Conservation (phyloP, 108 stramenopile species). For the Seminavis robusta region DNA sequence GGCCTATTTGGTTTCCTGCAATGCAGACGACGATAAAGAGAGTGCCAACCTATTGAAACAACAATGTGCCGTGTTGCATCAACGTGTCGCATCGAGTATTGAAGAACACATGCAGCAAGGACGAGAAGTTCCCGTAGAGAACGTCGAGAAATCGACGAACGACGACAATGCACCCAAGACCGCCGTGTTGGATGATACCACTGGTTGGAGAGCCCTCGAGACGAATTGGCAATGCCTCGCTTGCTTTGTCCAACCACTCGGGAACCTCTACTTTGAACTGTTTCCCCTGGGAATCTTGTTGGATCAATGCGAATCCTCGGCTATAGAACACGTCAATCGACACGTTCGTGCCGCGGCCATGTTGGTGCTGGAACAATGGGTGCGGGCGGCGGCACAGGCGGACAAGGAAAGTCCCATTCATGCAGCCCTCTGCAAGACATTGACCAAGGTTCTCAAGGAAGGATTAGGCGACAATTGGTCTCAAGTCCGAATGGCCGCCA, state of each 20-base stretch:
- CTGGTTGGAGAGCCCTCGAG: conserved; percentile 97
- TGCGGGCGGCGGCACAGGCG: conserved; percentile 38
- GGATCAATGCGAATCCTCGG: conserved; percentile 48
- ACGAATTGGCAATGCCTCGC: conserved; percentile 91
- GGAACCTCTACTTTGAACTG: conserved; percentile 23
- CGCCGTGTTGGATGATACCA: conserved; percentile 93
- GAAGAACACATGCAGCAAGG: conserved; percentile 42
- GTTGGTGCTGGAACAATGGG: conserved; percentile 74
- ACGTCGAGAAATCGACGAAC: conserved; percentile 13
- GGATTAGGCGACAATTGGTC: conserved; percentile 95
- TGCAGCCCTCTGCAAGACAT: conserved; percentile 27
- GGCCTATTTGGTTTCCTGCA: conserved; percentile 37
- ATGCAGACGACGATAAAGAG: no score
- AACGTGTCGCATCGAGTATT: conserved; percentile 29
- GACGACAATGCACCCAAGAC: conserved; percentile 52
- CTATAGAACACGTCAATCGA: conserved; percentile 85
- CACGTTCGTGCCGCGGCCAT: conserved; percentile 94
- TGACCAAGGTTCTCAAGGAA: conserved; percentile 46
- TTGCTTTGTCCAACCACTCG: conserved; percentile 64
- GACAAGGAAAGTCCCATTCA: neutral
- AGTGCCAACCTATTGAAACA: conserved; percentile 3
- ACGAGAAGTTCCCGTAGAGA: conserved; percentile 24
- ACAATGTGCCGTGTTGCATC: conserved; percentile 17
- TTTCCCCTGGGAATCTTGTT: conserved; percentile 11
- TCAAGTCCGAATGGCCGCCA: conserved; percentile 95